These are phyloP conservation scores for Closterium sp. DNA, from an alignment of 139 green algal species.

Conservation along the genomic window DNA sequence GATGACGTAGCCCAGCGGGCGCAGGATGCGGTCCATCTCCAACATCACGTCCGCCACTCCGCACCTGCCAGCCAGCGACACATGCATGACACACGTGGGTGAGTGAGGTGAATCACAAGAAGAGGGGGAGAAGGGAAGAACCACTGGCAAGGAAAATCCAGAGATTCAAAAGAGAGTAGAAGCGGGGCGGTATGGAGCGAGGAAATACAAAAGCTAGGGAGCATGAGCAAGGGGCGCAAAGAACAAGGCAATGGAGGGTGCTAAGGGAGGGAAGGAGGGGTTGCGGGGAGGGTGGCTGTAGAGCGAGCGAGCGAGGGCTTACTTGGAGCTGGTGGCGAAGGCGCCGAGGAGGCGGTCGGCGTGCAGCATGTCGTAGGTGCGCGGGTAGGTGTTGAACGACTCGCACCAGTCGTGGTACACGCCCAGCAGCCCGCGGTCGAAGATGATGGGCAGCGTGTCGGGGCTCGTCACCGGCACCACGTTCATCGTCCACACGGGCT, in stretches of 20 bases:
- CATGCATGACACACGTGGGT: no score
- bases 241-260: no score
- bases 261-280: neutral
- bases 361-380: conserved; percentile 46
- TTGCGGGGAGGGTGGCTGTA: neutral
- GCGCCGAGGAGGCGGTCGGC: conserved; percentile 28
- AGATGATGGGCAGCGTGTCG: conserved; percentile 47
- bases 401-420: conserved; percentile 48
- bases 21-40: conserved; percentile 39
- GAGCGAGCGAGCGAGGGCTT: neutral
- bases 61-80: neutral
- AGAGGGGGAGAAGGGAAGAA: neutral
- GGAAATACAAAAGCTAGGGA: no score
- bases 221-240: no score
- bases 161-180: no score
- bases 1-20: conserved; percentile 24
- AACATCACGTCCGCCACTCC: conserved; percentile 13
- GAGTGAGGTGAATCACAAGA: neutral
- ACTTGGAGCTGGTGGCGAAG: neutral
- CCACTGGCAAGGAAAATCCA: no score
- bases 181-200: no score
- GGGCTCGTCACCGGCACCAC: conserved; percentile 34
- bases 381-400: conserved; percentile 46
- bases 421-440: conserved; percentile 41
- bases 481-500: conserved; percentile 45